Conservation (phyloP, 305 asterid species). For the Fraxinus dipetala region DNA sequence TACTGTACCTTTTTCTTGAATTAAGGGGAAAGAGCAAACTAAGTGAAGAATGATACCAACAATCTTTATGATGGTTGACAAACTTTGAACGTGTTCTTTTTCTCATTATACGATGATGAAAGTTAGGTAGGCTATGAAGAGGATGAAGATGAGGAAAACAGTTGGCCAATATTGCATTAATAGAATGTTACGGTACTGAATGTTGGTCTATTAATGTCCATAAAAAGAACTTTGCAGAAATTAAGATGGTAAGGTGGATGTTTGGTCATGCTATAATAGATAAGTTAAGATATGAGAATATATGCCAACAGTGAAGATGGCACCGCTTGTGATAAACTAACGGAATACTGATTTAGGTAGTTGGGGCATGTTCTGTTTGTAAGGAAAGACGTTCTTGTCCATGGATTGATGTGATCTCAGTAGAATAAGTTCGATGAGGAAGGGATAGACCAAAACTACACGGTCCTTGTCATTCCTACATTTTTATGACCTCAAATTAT, state of each 20-base stretch:
- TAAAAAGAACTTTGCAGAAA: not conserved
- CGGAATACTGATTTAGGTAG: not conserved
- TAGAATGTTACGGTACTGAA: not conserved
- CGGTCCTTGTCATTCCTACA: not conserved
- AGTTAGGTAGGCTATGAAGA: not conserved
- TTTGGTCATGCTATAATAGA: not conserved
- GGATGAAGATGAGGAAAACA: not conserved
- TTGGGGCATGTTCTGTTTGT: not conserved
- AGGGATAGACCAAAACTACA: not conserved
- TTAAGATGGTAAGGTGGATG: not conserved
- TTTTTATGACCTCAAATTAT: not conserved
- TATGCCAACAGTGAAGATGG: not conserved
- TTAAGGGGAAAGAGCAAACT: conserved; percentile 4
- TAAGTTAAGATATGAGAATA: not conserved
- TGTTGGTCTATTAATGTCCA: not conserved
- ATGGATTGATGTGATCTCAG: not conserved
- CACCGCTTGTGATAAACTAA: not conserved
- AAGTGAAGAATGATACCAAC: not conserved
- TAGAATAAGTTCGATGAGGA: not conserved
- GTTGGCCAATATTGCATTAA: not conserved
- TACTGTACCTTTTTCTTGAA: conserved; percentile 3
- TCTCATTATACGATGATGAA: not conserved
- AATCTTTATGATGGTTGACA: not conserved
- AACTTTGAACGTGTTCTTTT: not conserved
- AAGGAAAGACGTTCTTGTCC: not conserved